phyloP scores from a whole-genome alignment of 768 basidiomycete species.

The Rhodosporidiobolus sp. region DNA sequence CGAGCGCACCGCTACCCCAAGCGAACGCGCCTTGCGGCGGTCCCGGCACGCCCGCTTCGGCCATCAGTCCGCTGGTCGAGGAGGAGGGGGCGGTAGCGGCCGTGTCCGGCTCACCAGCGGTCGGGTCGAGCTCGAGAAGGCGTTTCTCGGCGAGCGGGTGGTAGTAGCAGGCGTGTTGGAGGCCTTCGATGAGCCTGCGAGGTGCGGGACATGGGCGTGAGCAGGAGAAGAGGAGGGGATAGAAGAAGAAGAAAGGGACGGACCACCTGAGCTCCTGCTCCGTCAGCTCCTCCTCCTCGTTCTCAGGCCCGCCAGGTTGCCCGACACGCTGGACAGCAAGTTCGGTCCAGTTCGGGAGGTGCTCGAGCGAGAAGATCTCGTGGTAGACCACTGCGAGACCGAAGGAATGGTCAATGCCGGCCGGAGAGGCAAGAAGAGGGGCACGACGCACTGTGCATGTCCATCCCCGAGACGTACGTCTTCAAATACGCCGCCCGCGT shows the following conservation, averaged over 20 bases:
- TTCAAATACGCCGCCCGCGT: background rate
- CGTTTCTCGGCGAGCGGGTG: slow-evolving; percentile 4
- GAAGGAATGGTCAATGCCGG: background rate
- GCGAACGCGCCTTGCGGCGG: too few species aligned
- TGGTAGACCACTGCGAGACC: slow-evolving; percentile 12
- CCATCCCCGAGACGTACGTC: background rate
- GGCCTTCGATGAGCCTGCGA: slow-evolving; percentile 16
- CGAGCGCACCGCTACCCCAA: slow-evolving; percentile 1
- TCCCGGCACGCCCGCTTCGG: too few species aligned
- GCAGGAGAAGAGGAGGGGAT: background rate
- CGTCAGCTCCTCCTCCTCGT: slow-evolving; percentile 1
- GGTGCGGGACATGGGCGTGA: too few species aligned
- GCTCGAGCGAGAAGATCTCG: slow-evolving; percentile 9
- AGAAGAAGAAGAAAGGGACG: background rate
- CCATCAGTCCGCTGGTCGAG: background rate
- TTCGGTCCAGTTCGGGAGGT: slow-evolving; percentile 15
- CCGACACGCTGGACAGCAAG: slow-evolving; percentile 14
- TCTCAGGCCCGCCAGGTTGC: background rate
- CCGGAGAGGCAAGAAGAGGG: background rate
- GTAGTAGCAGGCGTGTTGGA: slow-evolving; percentile 18
- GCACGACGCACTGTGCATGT: slow-evolving; percentile 8
- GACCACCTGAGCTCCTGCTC: slow-evolving; percentile 22
- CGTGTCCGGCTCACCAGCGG: background rate
- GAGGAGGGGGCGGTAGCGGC: background rate
- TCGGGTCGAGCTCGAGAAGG: slow-evolving; percentile 7